phyloP scores from a whole-genome alignment of 1,139 yeast species.

The Wickerhamomyces sp. region DNA sequence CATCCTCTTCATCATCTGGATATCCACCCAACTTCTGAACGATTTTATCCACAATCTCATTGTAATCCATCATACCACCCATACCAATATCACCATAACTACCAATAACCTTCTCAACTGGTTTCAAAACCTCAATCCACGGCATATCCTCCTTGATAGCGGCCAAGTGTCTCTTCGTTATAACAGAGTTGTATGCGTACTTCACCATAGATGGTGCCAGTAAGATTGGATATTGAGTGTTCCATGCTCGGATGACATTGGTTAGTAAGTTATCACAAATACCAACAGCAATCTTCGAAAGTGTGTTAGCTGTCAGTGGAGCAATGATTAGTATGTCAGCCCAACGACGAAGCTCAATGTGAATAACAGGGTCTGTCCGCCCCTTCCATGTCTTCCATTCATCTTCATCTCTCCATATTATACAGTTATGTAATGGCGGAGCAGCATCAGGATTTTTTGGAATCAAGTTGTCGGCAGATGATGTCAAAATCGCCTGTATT shows the following conservation, averaged over 20 bases:
- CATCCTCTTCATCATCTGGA: conserved; percentile 82
- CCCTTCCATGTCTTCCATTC: conserved; percentile 89
- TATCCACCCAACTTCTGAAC: conserved; percentile 84
- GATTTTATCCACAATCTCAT: conserved; percentile 81
- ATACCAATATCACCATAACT: conserved; percentile 89
- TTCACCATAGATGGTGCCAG: conserved; percentile 95
- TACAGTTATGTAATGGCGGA: conserved; percentile 49
- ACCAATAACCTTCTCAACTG: conserved; percentile 74
- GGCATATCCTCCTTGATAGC: conserved; percentile 82
- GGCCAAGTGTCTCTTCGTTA: conserved; percentile 76
- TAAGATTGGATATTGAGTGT: conserved; percentile 77
- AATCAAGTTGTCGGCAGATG: conserved; percentile 78
- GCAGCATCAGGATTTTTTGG: conserved; percentile 38
- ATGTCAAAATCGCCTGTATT: conserved; percentile 77
- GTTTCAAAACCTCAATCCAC: conserved; percentile 84
- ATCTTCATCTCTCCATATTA: conserved; percentile 84
- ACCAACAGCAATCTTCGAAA: conserved; percentile 86
- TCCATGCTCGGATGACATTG: conserved; percentile 89
- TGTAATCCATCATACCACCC: conserved; percentile 91
- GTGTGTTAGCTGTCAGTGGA: conserved; percentile 85
- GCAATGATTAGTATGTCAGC: conserved; percentile 88
- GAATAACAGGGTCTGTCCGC: conserved; percentile 87
- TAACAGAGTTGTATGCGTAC: conserved; percentile 80
- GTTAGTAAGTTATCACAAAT: conserved; percentile 85
- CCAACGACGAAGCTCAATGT: conserved; percentile 91